Percentiles rank a stretch among this genome's conserved stretches.
phyloP scores from a whole-genome alignment of 78 protist genomes.

The Guillardia theta region DNA sequence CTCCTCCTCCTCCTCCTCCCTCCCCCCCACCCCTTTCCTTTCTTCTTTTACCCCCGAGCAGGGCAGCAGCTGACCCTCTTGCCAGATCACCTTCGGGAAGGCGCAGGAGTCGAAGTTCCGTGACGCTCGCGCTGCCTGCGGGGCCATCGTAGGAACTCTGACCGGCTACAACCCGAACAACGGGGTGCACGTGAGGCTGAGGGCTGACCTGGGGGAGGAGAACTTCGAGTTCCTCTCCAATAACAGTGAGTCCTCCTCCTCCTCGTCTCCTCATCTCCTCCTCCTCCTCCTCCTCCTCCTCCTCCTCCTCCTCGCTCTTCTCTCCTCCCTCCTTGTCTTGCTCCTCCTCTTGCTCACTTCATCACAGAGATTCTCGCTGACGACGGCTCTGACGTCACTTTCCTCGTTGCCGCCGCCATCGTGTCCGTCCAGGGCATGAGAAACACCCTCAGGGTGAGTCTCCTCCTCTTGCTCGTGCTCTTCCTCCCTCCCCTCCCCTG shows the following conservation, averaged over 20 bases:
- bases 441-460: not conserved
- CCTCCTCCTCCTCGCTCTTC: not conserved
- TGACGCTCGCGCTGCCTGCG: not conserved
- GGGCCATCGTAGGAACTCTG: not conserved
- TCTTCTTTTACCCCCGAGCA: no score
- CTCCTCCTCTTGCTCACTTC: not conserved
- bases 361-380: not conserved
- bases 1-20: no score
- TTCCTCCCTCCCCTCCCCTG: no score
- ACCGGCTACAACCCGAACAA: not conserved
- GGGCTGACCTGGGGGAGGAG: not conserved
- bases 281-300: not conserved
- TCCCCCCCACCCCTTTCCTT: no score
- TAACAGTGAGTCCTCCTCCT: not conserved
- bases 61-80: no score
- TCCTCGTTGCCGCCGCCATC: not conserved
- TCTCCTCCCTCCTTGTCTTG: not conserved
- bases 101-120: not conserved
- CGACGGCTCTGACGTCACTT: not conserved
- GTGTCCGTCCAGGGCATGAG: not conserved
- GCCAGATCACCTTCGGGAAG: not conserved
- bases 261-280: not conserved
- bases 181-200: not conserved
- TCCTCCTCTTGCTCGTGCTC: no score
- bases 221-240: not conserved